Evolutionary conservation across 805 yeast genomes (phyloP), one percentile per base, ranked within the genome.

Genomic region (Priceomyces medius): DNA sequence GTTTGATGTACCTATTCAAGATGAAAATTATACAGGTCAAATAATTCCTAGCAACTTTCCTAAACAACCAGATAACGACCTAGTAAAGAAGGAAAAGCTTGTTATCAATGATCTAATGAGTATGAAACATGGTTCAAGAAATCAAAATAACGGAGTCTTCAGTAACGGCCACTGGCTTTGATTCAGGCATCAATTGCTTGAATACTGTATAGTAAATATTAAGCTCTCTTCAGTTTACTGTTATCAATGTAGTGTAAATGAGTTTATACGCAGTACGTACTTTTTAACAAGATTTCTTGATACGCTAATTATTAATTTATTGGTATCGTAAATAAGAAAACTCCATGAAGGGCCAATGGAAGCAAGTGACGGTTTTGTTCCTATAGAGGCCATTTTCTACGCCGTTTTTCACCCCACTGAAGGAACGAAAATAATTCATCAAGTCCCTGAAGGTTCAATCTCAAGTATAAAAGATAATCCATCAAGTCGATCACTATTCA

Each of bases 371-470:
- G 96, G 96, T 16, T 89, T 90, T 56, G 85, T 83, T 5, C 96
- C 95, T n/a, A 88, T 93, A 13, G 73, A 79, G 43, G 93, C 97
- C 2, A 71, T 89, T 34, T 90, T 93, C 60, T 93, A 88, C 61
- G 81, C 97, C 0, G 88, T 87, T 0, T 93, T 93, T 63, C 97
- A 93, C 54, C 97, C 97, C 0, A 86, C 93, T 0, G 96, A 89
- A 55, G 99, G 99, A 1, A 84, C 98, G 0, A 88, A 89, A 63
- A 90, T 91, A 4, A 76, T 86, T 4, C 86, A 85, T 54, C 97
- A 93, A 59, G 95, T 88, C 0, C 99, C 99, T 2, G 79, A 81
- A 29, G 87, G 88, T 4, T 71, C 85, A 3, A 77, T 82, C 47
- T 13, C 37, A 37, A 31, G 65, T 62, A 37, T 47, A 51, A 42